Conservation (phyloP, 352 stramenopile genomes). For the Phytophthora citrophthora region DNA sequence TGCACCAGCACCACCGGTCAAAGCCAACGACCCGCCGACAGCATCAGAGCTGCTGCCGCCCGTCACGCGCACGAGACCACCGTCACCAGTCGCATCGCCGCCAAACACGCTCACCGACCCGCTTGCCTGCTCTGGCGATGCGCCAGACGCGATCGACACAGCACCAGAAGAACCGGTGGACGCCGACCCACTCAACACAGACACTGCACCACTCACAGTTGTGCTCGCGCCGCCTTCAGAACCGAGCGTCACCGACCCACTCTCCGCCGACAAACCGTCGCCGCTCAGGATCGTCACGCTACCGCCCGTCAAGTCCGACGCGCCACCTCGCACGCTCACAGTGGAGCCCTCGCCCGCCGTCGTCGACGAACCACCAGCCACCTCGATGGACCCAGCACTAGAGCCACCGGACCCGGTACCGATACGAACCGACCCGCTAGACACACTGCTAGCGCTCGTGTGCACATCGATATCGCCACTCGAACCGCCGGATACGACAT, state of each 20-base stretch:
- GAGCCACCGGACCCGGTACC: conserved; percentile 20
- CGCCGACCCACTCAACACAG: conserved; percentile 19
- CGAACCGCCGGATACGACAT: too few species aligned
- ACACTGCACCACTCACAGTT: conserved; percentile 13
- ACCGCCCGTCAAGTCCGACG: conserved; percentile 26
- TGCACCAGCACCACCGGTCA: conserved; percentile 18
- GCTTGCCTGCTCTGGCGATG: conserved; percentile 16
- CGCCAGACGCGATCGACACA: conserved; percentile 22
- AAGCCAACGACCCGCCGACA: conserved; percentile 6
- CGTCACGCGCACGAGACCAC: conserved; percentile 12
- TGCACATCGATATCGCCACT: too few species aligned
- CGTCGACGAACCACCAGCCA: conserved; percentile 23
- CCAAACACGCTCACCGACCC: conserved; percentile 29
- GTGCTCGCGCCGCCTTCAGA: conserved; percentile 8
- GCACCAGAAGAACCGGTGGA: conserved; percentile 21
- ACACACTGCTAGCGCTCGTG: too few species aligned
- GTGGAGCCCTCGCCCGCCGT: conserved; percentile 26
- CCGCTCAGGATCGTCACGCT: conserved; percentile 26
- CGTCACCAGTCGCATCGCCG: conserved; percentile 9
- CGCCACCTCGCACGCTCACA: conserved; percentile 26
- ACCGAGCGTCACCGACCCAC: conserved; percentile 20
- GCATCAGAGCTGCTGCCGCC: conserved; percentile 9
- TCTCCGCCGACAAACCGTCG: conserved; percentile 11
- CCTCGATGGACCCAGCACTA: too few species aligned
- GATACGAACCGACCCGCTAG: not conserved